Evolutionary conservation across 495 filamentous ascomycete species (phyloP), one percentile per base, ranked within the genome.

Genomic region (Tetracladium setigerum): DNA sequence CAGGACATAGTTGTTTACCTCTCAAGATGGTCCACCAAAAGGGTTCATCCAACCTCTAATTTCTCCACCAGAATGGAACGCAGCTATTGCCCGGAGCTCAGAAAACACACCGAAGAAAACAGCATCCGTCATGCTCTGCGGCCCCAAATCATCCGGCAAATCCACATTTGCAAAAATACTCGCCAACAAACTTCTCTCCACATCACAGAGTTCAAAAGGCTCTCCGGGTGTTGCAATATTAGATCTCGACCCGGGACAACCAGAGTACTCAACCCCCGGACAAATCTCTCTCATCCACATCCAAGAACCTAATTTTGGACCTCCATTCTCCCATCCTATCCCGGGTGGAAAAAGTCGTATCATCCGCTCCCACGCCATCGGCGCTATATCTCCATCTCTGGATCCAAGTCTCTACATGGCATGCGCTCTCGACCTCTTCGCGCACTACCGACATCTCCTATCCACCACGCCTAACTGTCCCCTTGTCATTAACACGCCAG

Each of bases 91-190:
- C 58, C 27, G 55, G 47, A 14, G 61, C 64, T 22, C 60, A 59
- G 32, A 68, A 66, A 31, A 49, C 60, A 13, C 70, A 64, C 7
- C 69, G 67, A 33, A 71, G 70, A 46, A 55, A 5, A 47, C 69
- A 53, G 44, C 67, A 52, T 49, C 70, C 45, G 63, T 80, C 4
- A 68, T 91, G 47, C 61, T 91, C 3, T 87, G 82, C 42, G 89
- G 89, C 1, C 83, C 87, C 1, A 91, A 94, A 49, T 82, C 77
- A 1, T 85, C 87, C 12, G 89, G 89, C 13, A 95, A 95, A 61
- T 95, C 89, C 2, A 91, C 86, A 0, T 89, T 95, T 54, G 78
- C 79, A 36, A 84, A 81, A 40, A 67, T 87, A n/a, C 68, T 95
- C 15, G 62, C 74, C 11, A 95, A 95, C 62, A 76, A 78, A 49